phyloP scores from a whole-genome alignment of 139 green algal genomes.

The Coccomyxa sp. region DNA sequence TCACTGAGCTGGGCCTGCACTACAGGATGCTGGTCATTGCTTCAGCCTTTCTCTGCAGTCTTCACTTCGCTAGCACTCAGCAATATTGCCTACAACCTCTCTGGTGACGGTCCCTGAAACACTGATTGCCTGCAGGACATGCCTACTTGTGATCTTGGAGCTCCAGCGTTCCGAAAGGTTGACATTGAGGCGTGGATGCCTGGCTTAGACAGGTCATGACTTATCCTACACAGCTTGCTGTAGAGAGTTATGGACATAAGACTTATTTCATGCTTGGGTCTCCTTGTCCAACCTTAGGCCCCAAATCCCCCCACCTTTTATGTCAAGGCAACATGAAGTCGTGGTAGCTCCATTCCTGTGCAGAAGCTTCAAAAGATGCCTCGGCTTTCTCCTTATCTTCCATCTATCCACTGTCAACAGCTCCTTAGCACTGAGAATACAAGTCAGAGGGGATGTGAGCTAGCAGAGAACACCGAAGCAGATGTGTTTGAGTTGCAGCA shows the following conservation, averaged over 20 bases:
- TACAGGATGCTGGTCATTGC: conserved; percentile 71
- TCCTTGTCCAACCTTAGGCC: not conserved
- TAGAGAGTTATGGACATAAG: not conserved
- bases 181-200: conserved; percentile 99
- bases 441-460: no score
- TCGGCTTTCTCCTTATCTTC: no score
- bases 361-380: no score
- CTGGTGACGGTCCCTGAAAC: not conserved
- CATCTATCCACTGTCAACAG: no score
- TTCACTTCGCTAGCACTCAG: not conserved
- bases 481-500: no score
- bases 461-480: no score
- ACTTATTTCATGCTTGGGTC: not conserved
- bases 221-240: not conserved
- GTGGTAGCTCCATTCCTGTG: no score
- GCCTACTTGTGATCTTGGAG: conserved; percentile 90
- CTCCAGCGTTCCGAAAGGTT: conserved; percentile 94
- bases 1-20: conserved; percentile 89
- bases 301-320: no score
- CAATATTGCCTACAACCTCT: not conserved
- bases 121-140: conserved; percentile 85
- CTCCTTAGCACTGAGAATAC: no score
- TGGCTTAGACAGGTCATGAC: conserved; percentile 82
- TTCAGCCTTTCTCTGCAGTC: not conserved
- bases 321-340: not conserved